Conservation (phyloP, 495 filamentous ascomycete species). For the Penicillium goetzii region DNA sequence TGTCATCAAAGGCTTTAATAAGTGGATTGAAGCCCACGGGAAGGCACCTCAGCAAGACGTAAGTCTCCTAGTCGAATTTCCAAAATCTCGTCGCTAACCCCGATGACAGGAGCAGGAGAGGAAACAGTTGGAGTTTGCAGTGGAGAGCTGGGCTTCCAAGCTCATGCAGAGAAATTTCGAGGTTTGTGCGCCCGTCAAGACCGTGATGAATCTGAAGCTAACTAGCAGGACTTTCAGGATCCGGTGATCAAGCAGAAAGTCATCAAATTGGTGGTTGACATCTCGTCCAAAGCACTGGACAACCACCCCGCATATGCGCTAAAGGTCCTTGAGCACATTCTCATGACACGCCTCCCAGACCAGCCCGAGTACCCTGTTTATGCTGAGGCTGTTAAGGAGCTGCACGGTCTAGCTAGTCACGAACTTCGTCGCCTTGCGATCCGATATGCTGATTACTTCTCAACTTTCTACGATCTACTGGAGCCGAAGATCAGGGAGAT, state of each 20-base stretch:
- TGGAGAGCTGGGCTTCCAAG: conserved; percentile 81
- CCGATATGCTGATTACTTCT: conserved; percentile 86
- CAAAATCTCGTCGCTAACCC: not conserved
- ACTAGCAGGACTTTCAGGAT: conserved; percentile 54
- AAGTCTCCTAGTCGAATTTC: conserved; percentile 18
- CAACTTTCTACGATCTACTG: conserved; percentile 84
- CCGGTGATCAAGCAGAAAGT: conserved; percentile 83
- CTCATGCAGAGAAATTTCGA: conserved; percentile 77
- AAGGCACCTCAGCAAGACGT: conserved; percentile 61
- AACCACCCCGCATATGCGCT: conserved; percentile 78
- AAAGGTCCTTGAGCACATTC: conserved; percentile 84
- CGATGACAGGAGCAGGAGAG: conserved; percentile 60
- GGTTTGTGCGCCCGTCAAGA: conserved; percentile 39
- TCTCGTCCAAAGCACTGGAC: conserved; percentile 81
- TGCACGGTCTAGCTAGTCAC: conserved; percentile 78
- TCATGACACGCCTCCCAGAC: conserved; percentile 75
- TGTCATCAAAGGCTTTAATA: conserved; percentile 85
- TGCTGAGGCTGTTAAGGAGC: conserved; percentile 87
- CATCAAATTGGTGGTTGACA: conserved; percentile 80
- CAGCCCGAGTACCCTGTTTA: conserved; percentile 70
- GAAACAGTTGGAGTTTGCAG: conserved; percentile 61
- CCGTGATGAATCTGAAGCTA: not conserved
- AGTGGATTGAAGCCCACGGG: conserved; percentile 66
- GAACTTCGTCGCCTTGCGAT: conserved; percentile 88
- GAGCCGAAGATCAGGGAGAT: conserved; percentile 83